Evolutionary conservation across 1,284 basidiomycete species (phyloP).

Genomic region (Trametes versicolor): DNA sequence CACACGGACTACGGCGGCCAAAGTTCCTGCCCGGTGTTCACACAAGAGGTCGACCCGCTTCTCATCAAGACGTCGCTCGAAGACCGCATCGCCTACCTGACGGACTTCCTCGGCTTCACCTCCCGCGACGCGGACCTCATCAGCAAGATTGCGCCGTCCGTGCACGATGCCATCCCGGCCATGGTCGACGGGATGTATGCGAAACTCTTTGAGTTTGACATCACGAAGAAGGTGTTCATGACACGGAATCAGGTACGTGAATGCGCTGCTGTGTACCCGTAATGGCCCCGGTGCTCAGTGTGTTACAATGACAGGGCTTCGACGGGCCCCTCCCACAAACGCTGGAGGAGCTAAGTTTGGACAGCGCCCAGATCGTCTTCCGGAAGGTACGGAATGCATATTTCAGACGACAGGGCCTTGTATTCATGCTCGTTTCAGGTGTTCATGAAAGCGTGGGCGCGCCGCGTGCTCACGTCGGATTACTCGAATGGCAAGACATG

Average conservation of each 20-base stretch:
- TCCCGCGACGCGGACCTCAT: slow-evolving; percentile 52
- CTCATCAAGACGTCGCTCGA: slow-evolving; percentile 45
- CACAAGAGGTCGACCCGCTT: slow-evolving; percentile 45
- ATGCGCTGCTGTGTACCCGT: not conserved
- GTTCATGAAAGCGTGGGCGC: slow-evolving; percentile 51
- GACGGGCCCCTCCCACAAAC: slow-evolving; percentile 48
- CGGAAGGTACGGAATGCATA: slow-evolving; percentile 48
- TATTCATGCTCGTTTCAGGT: slow-evolving; percentile 39
- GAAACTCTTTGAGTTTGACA: slow-evolving; percentile 58
- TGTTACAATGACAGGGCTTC: slow-evolving; percentile 41
- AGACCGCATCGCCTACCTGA: slow-evolving; percentile 52
- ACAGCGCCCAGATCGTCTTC: slow-evolving; percentile 58
- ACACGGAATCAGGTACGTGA: slow-evolving; percentile 45
- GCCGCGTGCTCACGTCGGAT: slow-evolving; percentile 53
- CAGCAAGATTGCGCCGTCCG: slow-evolving; percentile 50
- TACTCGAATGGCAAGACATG: slow-evolving; percentile 54
- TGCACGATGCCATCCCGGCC: slow-evolving; percentile 53
- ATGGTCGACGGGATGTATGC: slow-evolving; percentile 57
- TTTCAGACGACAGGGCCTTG: not conserved
- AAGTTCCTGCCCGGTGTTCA: slow-evolving; percentile 40
- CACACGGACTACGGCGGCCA: slow-evolving; percentile 29
- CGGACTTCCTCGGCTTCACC: slow-evolving; percentile 56
- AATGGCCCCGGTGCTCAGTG: slow-evolving; percentile 1
- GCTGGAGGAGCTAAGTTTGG: slow-evolving; percentile 52
- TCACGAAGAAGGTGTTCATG: slow-evolving; percentile 55